Conservation (phyloP, 257 asterid genomes). For the Perilla frutescens region DNA sequence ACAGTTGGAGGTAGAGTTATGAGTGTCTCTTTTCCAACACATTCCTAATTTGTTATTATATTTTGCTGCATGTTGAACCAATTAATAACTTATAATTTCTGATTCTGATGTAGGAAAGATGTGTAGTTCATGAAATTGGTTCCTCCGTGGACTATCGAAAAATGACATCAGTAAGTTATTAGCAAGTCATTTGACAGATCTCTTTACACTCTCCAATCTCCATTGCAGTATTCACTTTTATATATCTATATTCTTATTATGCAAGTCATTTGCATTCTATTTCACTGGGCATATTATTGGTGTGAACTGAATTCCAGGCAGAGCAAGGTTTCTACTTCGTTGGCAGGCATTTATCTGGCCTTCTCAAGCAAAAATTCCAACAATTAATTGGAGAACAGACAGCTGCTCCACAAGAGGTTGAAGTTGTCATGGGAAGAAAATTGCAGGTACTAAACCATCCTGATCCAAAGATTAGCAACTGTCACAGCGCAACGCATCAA, state of each 20-base stretch:
- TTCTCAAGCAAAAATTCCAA: slow-evolving; percentile 73
- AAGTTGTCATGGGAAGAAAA: slow-evolving; percentile 96
- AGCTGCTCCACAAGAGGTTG: slow-evolving; percentile 75
- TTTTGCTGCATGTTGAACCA: neutral
- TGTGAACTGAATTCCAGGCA: slow-evolving; percentile 55
- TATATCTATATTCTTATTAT: neutral
- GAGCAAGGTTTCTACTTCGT: slow-evolving; percentile 78
- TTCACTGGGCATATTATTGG: slow-evolving; percentile 1
- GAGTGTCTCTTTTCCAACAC: neutral
- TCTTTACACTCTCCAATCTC: slow-evolving; percentile 5
- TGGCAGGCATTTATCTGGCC: slow-evolving; percentile 56
- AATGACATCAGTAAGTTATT: slow-evolving; percentile 69
- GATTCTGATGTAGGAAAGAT: slow-evolving; percentile 75
- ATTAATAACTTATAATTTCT: slow-evolving; percentile 24
- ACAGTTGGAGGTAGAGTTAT: slow-evolving; percentile 8
- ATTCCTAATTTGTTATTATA: neutral
- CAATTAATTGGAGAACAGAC: slow-evolving; percentile 61
- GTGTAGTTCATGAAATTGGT: slow-evolving; percentile 83
- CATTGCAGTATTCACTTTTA: slow-evolving; percentile 24
- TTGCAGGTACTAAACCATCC: slow-evolving; percentile 53
- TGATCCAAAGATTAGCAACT: neutral
- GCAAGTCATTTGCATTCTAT: neutral
- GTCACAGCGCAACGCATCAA: neutral
- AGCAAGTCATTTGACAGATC: neutral
- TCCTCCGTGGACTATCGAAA: slow-evolving; percentile 87